Percentiles rank a stretch among this genome's conserved stretches.
phyloP scores from a whole-genome alignment of 257 asterid species.

The Fraxinus quadrangulata region DNA sequence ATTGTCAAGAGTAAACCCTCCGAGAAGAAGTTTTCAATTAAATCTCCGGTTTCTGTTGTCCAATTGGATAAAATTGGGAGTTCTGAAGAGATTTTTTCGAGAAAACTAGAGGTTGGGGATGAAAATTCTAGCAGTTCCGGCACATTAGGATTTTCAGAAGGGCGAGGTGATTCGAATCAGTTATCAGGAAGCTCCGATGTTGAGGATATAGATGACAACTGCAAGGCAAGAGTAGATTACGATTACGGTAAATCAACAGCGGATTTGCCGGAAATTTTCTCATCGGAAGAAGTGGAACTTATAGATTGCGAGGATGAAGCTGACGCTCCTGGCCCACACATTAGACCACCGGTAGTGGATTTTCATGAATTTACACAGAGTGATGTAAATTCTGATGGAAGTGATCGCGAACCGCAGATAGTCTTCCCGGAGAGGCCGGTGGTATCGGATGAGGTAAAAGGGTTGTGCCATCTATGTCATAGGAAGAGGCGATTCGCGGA shows the following conservation, averaged over 20 bases:
- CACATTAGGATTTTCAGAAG: constrained; percentile 63
- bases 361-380: constrained; percentile 43
- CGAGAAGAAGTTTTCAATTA: constrained; percentile 25
- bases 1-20: constrained; percentile 42
- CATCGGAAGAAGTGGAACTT: constrained; percentile 31
- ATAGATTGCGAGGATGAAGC: constrained; percentile 41
- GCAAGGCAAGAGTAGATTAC: constrained; percentile 28
- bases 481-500: constrained; percentile 54
- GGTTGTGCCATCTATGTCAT: constrained; percentile 62
- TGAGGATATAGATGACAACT: constrained; percentile 42
- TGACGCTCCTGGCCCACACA: constrained; percentile 35
- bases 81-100: constrained; percentile 25
- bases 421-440: constrained; percentile 38
- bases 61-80: constrained; percentile 16
- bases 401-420: constrained; percentile 33
- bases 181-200: constrained; percentile 63
- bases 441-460: constrained; percentile 51
- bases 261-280: constrained; percentile 33
- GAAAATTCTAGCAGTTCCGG: constrained; percentile 70
- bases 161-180: constrained; percentile 39
- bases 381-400: constrained; percentile 35
- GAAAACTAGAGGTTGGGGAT: constrained; percentile 24
- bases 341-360: constrained; percentile 44
- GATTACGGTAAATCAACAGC: constrained; percentile 17
- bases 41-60: constrained; percentile 20